phyloP scores from a whole-genome alignment of 192 early-diverging fungal species.

The Coemansia sp. region DNA sequence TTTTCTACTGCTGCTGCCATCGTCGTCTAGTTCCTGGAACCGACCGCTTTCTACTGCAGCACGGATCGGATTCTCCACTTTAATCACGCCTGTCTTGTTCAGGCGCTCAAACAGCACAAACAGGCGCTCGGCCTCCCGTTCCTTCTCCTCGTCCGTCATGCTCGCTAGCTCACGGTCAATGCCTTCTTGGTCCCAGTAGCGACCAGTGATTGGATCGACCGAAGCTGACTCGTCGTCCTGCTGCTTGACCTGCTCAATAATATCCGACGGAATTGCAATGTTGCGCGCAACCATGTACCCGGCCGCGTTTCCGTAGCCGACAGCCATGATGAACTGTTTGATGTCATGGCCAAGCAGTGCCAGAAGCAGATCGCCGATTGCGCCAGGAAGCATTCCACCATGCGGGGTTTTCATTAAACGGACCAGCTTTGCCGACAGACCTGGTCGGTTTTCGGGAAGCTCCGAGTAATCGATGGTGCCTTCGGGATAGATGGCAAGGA shows the following conservation, averaged over 20 bases:
- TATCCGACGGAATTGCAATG: conserved; percentile 50
- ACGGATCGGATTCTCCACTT: conserved; percentile 68
- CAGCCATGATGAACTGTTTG: conserved; percentile 47
- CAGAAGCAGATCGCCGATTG: conserved; percentile 37
- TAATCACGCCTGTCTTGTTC: conserved; percentile 86
- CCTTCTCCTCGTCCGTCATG: conserved; percentile 97
- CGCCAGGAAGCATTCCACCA: conserved; percentile 33
- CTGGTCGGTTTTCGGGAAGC: conserved; percentile 37
- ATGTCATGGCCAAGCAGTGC: conserved; percentile 38
- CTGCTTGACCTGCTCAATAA: conserved; percentile 26
- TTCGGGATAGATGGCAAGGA: conserved; percentile 22
- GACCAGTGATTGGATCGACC: conserved; percentile 91
- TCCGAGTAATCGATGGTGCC: conserved; percentile 8
- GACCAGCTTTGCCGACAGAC: conserved; percentile 26
- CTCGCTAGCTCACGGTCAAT: conserved; percentile 58
- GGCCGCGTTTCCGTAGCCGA: conserved; percentile 92
- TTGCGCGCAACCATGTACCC: conserved; percentile 81
- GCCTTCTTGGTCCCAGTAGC: conserved; percentile 51
- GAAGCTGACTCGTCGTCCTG: background rate
- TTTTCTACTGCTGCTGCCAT: background rate
- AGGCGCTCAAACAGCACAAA: conserved; percentile 93
- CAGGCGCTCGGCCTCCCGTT: conserved; percentile 85
- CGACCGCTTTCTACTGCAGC: conserved; percentile 53
- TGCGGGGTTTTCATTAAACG: conserved; percentile 31
- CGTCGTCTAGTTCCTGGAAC: conserved; percentile 27